Percentiles rank a stretch among this genome's conserved stretches.
phyloP scores from a whole-genome alignment of 2,329 filamentous ascomycete genomes.

The Zymoseptoria tritici region DNA sequence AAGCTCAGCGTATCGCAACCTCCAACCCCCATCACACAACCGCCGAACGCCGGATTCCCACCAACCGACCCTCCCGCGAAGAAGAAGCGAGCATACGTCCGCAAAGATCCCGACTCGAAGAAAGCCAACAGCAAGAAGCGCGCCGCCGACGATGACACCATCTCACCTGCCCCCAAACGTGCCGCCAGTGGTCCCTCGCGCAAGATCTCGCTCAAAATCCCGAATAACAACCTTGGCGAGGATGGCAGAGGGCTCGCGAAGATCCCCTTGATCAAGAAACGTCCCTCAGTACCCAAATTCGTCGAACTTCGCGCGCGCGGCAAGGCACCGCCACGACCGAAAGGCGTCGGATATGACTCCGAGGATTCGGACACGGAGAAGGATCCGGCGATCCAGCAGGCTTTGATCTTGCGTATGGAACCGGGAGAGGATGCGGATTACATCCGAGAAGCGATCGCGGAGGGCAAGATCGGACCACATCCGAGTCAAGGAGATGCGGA shows the following conservation, averaged over 20 bases:
- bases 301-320: constrained; percentile 17
- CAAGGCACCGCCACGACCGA: constrained; percentile 37
- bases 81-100: constrained; percentile 38
- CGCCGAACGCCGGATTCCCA: constrained; percentile 22
- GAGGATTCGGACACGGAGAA: constrained; percentile 84
- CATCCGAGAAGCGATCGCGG: constrained; percentile 61
- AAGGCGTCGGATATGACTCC: constrained; percentile 90
- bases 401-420: constrained; percentile 81
- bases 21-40: constrained; percentile 19
- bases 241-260: constrained; percentile 26
- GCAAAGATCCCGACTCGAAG: constrained; percentile 29
- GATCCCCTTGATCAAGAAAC: constrained; percentile 44
- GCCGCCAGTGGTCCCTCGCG: constrained; percentile 19
- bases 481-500: constrained; percentile 62
- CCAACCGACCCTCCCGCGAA: constrained; percentile 12
- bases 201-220: constrained; percentile 28
- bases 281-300: constrained; percentile 17
- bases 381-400: constrained; percentile 82
- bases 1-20: constrained; percentile 24
- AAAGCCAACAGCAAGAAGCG: constrained; percentile 26
- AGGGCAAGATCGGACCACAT: constrained; percentile 66
- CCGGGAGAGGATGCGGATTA: constrained; percentile 83
- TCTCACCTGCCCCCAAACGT: constrained; percentile 28
- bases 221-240: constrained; percentile 35
- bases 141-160: constrained; percentile 27